Base-by-base conservation (phyloP, 192 early-diverging fungal genomes). In the Jimgerdemannia flammicorona region DNA sequence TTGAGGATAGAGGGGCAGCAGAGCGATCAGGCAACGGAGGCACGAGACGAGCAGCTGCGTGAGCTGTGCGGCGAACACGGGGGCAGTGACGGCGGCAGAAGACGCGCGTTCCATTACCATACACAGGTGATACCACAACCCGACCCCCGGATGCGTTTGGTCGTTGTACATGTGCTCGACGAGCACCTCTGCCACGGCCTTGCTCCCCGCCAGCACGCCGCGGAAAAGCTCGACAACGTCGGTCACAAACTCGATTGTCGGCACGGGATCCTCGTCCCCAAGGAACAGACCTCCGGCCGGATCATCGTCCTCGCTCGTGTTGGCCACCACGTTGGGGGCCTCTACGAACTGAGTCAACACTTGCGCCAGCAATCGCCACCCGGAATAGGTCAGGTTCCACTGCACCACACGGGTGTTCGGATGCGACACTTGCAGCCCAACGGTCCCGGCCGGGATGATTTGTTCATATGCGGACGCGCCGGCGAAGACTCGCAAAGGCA, bases 221-320 rank as follows among this genome's bases (percentile, higher is more conserved):
- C 66, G 71, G 29, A 80, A 44, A 1, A 80, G 64, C 64, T 80
- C 74, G 17, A 80, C 44, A 54, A 77, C 77, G 11, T 44, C 59
- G 17, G 66, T 14, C 8, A 80, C 71, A 4, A 72, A 71, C 4
- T 70, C 69, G 19, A 73, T 17, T 66, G 74, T 75, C 72, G 41
- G 68, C 29, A 64, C 79, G 39, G 59, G 14, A 11, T 69, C 9
- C 3, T 73, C n/a, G 10, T 73, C 74, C 3, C 43, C 72, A 29
- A 76, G 29, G 29, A 29, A 29, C 29, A 29, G 29, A 29, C 29
- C 29, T 29, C 29, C 29, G 29, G 29, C 29, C 29, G 29, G 29
- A 29, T 29, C 29, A 29, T 29, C 29, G 29, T 29, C 29, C 29
- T 29, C 29, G 29, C 29, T 29, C 29, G 29, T 29, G 29, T 29